phyloP scores from a whole-genome alignment of 306 rosid species.

The Rubus parviflorus region DNA sequence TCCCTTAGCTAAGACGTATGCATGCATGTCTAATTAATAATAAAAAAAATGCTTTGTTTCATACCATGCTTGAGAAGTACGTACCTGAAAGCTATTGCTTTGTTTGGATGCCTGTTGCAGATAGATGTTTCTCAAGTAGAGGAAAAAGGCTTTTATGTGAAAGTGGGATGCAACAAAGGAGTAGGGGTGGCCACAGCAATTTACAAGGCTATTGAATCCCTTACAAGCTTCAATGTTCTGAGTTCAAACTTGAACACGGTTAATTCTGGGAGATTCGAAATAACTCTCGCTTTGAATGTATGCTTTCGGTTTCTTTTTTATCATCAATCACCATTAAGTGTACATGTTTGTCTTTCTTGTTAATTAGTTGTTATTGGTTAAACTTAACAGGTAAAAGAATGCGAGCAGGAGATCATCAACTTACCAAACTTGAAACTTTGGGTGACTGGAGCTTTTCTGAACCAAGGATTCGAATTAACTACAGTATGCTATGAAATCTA shows the following conservation, averaged over 20 bases:
- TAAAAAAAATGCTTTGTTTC: neutral
- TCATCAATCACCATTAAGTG: neutral
- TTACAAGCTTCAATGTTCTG: constrained; percentile 54
- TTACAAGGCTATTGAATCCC: constrained; percentile 75
- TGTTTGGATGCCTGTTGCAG: constrained; percentile 26
- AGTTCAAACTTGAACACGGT: constrained; percentile 69
- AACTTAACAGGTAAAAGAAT: constrained; percentile 51
- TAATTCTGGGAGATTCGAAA: constrained; percentile 45
- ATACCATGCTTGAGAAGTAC: neutral
- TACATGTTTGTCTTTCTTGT: neutral
- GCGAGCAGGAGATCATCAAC: constrained; percentile 56
- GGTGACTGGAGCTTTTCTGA: constrained; percentile 81
- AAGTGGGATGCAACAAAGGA: constrained; percentile 64
- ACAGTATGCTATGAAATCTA: neutral
- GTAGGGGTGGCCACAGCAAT: constrained; percentile 61
- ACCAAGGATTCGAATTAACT: constrained; percentile 66
- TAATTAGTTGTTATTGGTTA: neutral
- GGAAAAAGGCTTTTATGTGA: constrained; percentile 73
- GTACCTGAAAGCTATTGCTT: neutral
- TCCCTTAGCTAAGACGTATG: neutral
- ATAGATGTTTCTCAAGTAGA: constrained; percentile 83
- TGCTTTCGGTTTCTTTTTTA: neutral
- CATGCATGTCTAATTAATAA: neutral
- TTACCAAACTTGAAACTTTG: constrained; percentile 85
- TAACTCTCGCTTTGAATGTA: constrained; percentile 70